Percentiles rank a stretch among this genome's conserved stretches.
Evolutionary conservation across 2,329 filamentous ascomycete species (phyloP).

Genomic region (Canariomyces notabilis): DNA sequence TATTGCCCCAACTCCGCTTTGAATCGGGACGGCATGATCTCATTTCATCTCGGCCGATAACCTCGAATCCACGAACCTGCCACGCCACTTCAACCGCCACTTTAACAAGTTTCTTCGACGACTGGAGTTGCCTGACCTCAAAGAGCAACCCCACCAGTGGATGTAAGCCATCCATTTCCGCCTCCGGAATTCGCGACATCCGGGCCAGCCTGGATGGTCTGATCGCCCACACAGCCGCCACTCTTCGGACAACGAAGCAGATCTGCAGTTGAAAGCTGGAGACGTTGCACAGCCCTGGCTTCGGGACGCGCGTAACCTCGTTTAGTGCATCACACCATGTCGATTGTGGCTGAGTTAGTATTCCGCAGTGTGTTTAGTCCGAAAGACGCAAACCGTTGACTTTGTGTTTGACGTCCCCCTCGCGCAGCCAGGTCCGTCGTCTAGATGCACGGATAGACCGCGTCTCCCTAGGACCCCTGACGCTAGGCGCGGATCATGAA

Average conservation of each 20-base stretch:
- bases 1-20: background rate
- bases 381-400: constrained; percentile 17
- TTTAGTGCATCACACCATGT: constrained; percentile 32
- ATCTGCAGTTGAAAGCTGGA: background rate
- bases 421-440: constrained; percentile 53
- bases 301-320: constrained; percentile 14
- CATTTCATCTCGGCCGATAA: constrained; percentile 16
- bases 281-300: constrained; percentile 9
- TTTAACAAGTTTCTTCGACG: background rate
- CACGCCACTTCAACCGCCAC: constrained; percentile 1
- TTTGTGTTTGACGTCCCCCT: constrained; percentile 3
- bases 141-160: constrained; percentile 7
- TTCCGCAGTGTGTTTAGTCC: constrained; percentile 2
- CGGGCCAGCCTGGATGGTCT: constrained; percentile 23
- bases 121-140: constrained; percentile 14
- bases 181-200: constrained; percentile 19
- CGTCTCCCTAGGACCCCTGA: constrained; percentile 44
- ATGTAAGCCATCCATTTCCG: constrained; percentile 8
- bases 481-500: constrained; percentile 37
- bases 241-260: background rate
- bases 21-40: constrained; percentile 14
- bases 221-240: constrained; percentile 14
- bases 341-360: constrained; percentile 43
- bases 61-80: constrained; percentile 11
- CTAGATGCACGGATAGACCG: constrained; percentile 63